These are phyloP conservation scores for Aciculosporium take DNA, from an alignment of 2,329 filamentous ascomycete species.

Conservation along the genomic window DNA sequence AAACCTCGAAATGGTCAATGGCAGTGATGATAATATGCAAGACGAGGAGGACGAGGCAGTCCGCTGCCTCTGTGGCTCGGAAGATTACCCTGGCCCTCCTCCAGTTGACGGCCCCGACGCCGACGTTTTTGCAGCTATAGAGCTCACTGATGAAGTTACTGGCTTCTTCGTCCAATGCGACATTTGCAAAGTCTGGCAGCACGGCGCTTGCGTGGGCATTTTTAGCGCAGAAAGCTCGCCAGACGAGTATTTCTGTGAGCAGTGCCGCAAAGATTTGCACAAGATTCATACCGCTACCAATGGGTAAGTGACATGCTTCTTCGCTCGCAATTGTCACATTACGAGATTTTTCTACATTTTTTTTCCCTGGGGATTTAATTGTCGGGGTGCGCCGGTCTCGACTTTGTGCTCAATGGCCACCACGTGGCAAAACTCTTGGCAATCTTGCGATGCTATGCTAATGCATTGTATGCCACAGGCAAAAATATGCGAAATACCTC, in stretches of 20 bases:
- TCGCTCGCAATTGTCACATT: background rate
- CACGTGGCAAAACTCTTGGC: no score
- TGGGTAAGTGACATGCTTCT: conserved; percentile 49
- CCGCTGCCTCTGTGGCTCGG: conserved; percentile 83
- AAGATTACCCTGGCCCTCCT: conserved; percentile 83
- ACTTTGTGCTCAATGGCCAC: no score
- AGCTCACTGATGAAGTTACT: conserved; percentile 70
- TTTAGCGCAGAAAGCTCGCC: conserved; percentile 86
- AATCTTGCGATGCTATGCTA: conserved; percentile 14
- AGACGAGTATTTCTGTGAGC: conserved; percentile 95
- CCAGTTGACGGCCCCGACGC: conserved; percentile 45
- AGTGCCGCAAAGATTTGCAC: conserved; percentile 84
- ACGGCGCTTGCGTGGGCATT: conserved; percentile 93
- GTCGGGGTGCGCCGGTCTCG: no score
- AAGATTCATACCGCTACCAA: conserved; percentile 66
- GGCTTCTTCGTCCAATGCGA: conserved; percentile 98
- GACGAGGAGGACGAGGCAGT: conserved; percentile 82
- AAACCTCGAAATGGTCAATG: conserved; percentile 40
- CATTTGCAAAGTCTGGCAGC: conserved; percentile 95
- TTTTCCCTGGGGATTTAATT: no score
- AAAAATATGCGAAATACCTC: conserved; percentile 53
- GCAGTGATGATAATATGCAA: conserved; percentile 57
- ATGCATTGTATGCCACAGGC: conserved; percentile 29
- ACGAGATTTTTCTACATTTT: background rate
- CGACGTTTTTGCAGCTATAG: conserved; percentile 43